A percentile compares a stretch with the other conserved stretches of the same genome.
Conservation (phyloP, 495 filamentous ascomycete species). For the Aspergillus ostianus region DNA sequence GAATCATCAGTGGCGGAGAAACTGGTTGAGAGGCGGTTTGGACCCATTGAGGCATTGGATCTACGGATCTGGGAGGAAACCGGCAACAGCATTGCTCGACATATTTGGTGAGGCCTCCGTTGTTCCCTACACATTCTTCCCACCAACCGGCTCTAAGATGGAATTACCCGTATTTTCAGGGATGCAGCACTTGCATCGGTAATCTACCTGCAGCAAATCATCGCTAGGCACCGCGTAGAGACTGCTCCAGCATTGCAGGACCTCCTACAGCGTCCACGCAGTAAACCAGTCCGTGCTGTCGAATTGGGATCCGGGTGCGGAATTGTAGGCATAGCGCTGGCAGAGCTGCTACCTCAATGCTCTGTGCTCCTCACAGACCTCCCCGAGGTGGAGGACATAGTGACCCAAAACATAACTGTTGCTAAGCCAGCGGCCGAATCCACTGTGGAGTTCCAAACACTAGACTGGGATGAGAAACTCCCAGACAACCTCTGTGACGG, state of each 20-base stretch:
- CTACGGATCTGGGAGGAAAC: constrained; percentile 79
- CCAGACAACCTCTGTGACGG: constrained; percentile 36
- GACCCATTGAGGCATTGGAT: constrained; percentile 18
- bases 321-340: constrained; percentile 74
- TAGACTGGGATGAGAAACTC: constrained; percentile 71
- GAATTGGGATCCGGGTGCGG: constrained; percentile 88
- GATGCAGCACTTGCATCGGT: constrained; percentile 66
- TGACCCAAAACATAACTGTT: constrained; percentile 51
- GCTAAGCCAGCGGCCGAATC: constrained; percentile 39
- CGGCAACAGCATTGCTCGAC: constrained; percentile 90
- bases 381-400: constrained; percentile 68
- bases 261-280: constrained; percentile 25
- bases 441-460: constrained; percentile 51
- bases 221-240: constrained; percentile 15
- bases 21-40: constrained; percentile 54
- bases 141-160: constrained; percentile 13
- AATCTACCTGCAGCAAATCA: constrained; percentile 35
- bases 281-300: constrained; percentile 51
- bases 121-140: constrained; percentile 18
- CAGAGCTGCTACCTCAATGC: constrained; percentile 52
- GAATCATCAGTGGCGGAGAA: constrained; percentile 41
- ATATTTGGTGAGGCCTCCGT: constrained; percentile 71
- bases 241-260: constrained; percentile 26
- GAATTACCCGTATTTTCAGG: constrained; percentile 38
- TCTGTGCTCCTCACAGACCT: constrained; percentile 79